phyloP scores from a whole-genome alignment of 2,329 filamentous ascomycete species.

The Pseudocercospora ulei region DNA sequence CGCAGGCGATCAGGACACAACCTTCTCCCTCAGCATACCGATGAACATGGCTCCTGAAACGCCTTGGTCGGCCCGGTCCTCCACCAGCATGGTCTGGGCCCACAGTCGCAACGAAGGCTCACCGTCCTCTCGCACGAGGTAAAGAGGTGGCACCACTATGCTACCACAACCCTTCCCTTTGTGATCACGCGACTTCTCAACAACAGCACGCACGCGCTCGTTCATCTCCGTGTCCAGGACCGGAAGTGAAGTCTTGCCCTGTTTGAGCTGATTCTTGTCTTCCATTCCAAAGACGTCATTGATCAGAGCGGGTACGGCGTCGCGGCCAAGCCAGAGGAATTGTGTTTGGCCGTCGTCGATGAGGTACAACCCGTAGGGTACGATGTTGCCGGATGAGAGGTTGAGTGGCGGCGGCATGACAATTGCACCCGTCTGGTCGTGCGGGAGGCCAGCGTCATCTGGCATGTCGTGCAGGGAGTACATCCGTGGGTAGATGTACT shows the following conservation, averaged over 20 bases:
- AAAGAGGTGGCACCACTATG: slow-evolving; percentile 84
- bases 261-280: slow-evolving; percentile 73
- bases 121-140: slow-evolving; percentile 87
- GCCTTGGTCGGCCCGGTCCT: slow-evolving; percentile 88
- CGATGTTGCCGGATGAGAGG: slow-evolving; percentile 76
- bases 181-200: slow-evolving; percentile 87
- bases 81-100: slow-evolving; percentile 91
- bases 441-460: slow-evolving; percentile 76
- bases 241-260: slow-evolving; percentile 80
- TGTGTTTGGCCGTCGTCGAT: slow-evolving; percentile 97
- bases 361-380: slow-evolving; percentile 83
- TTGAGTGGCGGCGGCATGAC: slow-evolving; percentile 75
- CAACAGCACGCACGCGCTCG: slow-evolving; percentile 78
- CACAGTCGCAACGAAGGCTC: slow-evolving; percentile 91
- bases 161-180: slow-evolving; percentile 78
- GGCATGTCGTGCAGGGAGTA: slow-evolving; percentile 96
- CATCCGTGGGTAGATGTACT: slow-evolving; percentile 60
- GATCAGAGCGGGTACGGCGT: slow-evolving; percentile 81
- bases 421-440: slow-evolving; percentile 79
- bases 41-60: slow-evolving; percentile 91
- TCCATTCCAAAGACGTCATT: slow-evolving; percentile 81
- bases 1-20: slow-evolving; percentile 38
- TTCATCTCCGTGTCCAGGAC: slow-evolving; percentile 94
- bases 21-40: slow-evolving; percentile 88
- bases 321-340: slow-evolving; percentile 91